Evolutionary conservation across 2,329 filamentous ascomycete genomes (phyloP).

Genomic region (Aschersonia sp.): DNA sequence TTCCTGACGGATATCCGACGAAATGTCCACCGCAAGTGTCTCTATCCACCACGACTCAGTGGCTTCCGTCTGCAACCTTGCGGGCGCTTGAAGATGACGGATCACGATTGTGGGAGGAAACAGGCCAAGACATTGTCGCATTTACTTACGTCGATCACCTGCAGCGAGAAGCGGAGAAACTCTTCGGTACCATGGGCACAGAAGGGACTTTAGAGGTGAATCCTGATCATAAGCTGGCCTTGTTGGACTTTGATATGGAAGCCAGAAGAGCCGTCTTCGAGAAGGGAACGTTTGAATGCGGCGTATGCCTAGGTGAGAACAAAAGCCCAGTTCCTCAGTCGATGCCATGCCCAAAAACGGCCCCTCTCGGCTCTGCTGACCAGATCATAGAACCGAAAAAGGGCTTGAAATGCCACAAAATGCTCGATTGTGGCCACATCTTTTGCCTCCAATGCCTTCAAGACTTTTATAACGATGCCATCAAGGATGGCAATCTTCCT

Average conservation of each 20-base stretch:
- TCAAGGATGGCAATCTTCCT: slow-evolving; percentile 68
- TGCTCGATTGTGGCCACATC: slow-evolving; percentile 76
- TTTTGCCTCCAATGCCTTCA: slow-evolving; percentile 82
- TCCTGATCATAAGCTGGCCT: slow-evolving; percentile 47
- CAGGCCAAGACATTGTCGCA: slow-evolving; percentile 41
- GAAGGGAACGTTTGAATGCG: slow-evolving; percentile 73
- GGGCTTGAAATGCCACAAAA: slow-evolving; percentile 63
- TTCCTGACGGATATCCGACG: slow-evolving; percentile 45
- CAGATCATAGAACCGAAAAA: slow-evolving; percentile 63
- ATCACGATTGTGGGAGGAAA: slow-evolving; percentile 44
- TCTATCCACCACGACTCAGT: slow-evolving; percentile 39
- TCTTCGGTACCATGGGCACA: slow-evolving; percentile 40
- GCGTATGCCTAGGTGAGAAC: slow-evolving; percentile 55
- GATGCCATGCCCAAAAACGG: no score
- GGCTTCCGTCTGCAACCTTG: slow-evolving; percentile 37
- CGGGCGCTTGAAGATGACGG: slow-evolving; percentile 34
- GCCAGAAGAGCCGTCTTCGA: slow-evolving; percentile 65
- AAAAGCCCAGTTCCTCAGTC: not conserved
- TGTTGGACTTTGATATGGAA: slow-evolving; percentile 66
- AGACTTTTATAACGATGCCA: slow-evolving; percentile 81
- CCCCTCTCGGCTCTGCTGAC: not conserved
- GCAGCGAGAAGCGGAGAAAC: slow-evolving; percentile 41
- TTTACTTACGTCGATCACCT: slow-evolving; percentile 51
- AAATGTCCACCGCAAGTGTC: slow-evolving; percentile 32
- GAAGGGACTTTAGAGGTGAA: slow-evolving; percentile 35